Evolutionary conservation across 257 asterid genomes (phyloP).

Genomic region (Paraleonurus japonicus): DNA sequence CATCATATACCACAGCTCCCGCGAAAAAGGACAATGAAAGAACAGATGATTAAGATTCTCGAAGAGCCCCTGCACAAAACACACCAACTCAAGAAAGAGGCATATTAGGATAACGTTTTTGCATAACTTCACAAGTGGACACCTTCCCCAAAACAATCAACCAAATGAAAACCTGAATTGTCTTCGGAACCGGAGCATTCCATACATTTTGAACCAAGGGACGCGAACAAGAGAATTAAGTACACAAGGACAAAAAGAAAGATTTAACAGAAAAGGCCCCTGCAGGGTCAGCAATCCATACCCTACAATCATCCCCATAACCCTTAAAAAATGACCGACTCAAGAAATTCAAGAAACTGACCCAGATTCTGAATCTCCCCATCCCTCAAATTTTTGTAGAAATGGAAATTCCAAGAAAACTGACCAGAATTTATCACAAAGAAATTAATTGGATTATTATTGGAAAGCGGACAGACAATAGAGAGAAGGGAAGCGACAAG

Average conservation of each 20-base stretch:
- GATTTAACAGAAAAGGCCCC: not conserved
- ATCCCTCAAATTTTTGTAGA: not conserved
- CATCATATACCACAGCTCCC: too few species aligned
- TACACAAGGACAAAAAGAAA: not conserved
- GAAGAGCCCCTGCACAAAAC: too few species aligned
- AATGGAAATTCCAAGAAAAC: not conserved
- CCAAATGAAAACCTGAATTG: not conserved
- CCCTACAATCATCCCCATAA: not conserved
- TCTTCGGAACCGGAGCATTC: not conserved
- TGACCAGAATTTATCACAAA: not conserved
- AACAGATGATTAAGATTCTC: too few species aligned
- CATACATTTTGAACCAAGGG: not conserved
- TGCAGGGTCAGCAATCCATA: not conserved
- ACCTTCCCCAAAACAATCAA: not conserved
- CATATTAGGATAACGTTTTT: too few species aligned
- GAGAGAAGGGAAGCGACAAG: not conserved
- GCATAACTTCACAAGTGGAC: not conserved
- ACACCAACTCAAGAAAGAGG: too few species aligned
- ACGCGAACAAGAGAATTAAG: not conserved
- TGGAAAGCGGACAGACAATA: not conserved
- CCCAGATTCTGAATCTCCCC: not conserved
- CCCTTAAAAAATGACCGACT: too few species aligned
- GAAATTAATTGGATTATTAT: not conserved
- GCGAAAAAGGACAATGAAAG: too few species aligned
- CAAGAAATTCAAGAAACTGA: too few species aligned